Evolutionary conservation across 2,329 filamentous ascomycete species (phyloP).

Genomic region (Monilinia polystroma): DNA sequence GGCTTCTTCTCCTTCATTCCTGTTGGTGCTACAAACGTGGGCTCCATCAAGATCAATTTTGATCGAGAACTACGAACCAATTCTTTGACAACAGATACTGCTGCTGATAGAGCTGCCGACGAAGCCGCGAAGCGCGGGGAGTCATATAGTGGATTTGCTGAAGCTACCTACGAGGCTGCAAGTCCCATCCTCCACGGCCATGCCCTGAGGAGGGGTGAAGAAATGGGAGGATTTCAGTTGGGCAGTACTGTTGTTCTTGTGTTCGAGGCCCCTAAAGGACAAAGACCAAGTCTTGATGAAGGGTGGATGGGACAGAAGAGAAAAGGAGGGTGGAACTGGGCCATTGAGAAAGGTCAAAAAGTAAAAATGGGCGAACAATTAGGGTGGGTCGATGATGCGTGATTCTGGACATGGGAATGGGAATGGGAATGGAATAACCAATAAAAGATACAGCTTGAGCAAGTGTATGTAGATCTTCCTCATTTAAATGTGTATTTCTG

Average conservation of each 20-base stretch:
- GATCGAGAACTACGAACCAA: conserved; percentile 93
- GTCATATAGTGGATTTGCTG: conserved; percentile 83
- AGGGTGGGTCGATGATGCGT: conserved; percentile 64
- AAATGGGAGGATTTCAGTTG: conserved; percentile 97
- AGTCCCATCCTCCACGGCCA: conserved; percentile 78
- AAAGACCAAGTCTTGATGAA: conserved; percentile 56
- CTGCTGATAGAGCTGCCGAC: conserved; percentile 81
- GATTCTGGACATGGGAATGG: conserved; percentile 17
- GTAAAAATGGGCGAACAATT: conserved; percentile 87
- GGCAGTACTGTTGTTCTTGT: conserved; percentile 94
- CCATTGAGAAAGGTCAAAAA: conserved; percentile 79
- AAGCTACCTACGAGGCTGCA: conserved; percentile 82
- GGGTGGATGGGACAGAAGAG: conserved; percentile 55
- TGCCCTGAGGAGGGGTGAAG: conserved; percentile 80
- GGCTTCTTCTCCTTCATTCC: conserved; percentile 97
- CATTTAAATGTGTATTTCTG: background rate
- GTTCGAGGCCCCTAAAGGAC: conserved; percentile 82
- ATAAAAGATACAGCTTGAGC: background rate
- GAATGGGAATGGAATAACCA: background rate
- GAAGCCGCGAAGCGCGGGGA: conserved; percentile 74
- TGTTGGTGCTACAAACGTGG: conserved; percentile 95
- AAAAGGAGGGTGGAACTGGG: conserved; percentile 78
- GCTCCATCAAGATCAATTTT: conserved; percentile 95
- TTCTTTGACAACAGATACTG: conserved; percentile 86
- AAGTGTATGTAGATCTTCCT: background rate